Evolutionary conservation across 352 stramenopile genomes (phyloP), one percentile per base, ranked within the genome.

Genomic region (Bremia lactucae): DNA sequence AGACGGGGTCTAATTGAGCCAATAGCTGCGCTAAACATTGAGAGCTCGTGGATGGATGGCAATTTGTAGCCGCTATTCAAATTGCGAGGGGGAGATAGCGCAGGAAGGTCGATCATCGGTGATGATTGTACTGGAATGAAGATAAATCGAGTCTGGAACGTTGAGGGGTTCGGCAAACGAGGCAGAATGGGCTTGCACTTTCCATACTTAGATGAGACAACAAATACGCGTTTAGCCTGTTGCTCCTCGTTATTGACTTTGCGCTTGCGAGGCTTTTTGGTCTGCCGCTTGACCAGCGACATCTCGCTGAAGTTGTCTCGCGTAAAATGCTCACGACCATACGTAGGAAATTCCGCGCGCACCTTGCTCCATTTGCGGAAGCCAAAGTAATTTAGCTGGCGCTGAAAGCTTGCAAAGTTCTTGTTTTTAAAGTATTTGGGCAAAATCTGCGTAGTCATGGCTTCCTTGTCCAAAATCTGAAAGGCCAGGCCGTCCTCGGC

Each of bases 401-500:
- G 82, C 55, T 95, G 84, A 47, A 97, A 94, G 42, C 87, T 96
- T n/a, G 91, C 89, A 63, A 96, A 97, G 58, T 91, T 96, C 52
- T 90, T 87, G 68, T 97, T 94, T 63, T 96, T 96, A 47, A 97
- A 97, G 65, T 97, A 97, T 45, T 85, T 83, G 11, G 90, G 87
- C 16, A 97, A 62, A 25, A 97, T 76, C 58, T 92, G 72, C 16
- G 82, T 57, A 42, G 94, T 91, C 36, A 97, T 70, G 19, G 68
- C 65, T 6, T 73, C 60, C 59, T 87, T 89, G 67, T 95, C 77
- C 26, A 85, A 53, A 46, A 93, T 93, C 55, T 90, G 64, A 58
- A 93, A 92, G 11, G 75, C 69, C 44, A 78, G 49, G 18, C 72
- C 75, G 49, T 92, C 75, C 1, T 75, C 63, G 1, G 76, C 71